These are phyloP conservation scores for Botrytis elliptica DNA, from an alignment of 2,329 filamentous ascomycete genomes.

Conservation along the genomic window DNA sequence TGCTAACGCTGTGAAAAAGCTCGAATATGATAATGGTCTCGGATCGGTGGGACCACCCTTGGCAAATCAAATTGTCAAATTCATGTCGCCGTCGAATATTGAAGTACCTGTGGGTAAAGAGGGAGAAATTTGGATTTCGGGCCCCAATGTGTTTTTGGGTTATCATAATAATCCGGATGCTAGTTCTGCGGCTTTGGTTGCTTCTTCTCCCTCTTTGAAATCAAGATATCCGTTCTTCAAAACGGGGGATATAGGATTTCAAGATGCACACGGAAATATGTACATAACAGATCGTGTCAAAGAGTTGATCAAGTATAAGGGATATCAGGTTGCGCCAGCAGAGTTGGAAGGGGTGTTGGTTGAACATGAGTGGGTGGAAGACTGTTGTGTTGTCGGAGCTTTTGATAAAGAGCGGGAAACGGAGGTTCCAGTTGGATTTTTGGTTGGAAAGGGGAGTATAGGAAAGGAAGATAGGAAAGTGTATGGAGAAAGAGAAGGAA, in stretches of 20 bases:
- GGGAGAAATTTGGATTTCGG: slow-evolving; percentile 69
- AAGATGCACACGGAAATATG: slow-evolving; percentile 73
- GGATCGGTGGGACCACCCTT: slow-evolving; percentile 20
- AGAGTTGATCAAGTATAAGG: slow-evolving; percentile 61
- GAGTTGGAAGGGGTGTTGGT: slow-evolving; percentile 55
- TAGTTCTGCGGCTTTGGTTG: slow-evolving; percentile 51
- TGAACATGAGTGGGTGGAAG: slow-evolving; percentile 46
- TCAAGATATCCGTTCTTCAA: slow-evolving; percentile 54
- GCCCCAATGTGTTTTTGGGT: slow-evolving; percentile 58
- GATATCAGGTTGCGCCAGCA: slow-evolving; percentile 66
- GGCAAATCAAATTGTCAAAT: slow-evolving; percentile 22
- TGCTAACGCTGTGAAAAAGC: slow-evolving; percentile 7
- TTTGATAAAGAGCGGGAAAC: slow-evolving; percentile 59
- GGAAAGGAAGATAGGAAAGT: slow-evolving; percentile 29
- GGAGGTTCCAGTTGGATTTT: slow-evolving; percentile 66
- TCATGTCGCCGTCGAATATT: slow-evolving; percentile 6
- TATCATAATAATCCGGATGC: slow-evolving; percentile 60
- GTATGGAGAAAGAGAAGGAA: background rate
- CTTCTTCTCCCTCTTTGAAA: slow-evolving; percentile 64
- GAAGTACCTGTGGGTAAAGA: slow-evolving; percentile 50
- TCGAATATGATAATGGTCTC: slow-evolving; percentile 16
- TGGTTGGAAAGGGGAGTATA: slow-evolving; percentile 46
- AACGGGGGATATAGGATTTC: slow-evolving; percentile 79
- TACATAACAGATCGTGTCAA: slow-evolving; percentile 85
- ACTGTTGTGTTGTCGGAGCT: slow-evolving; percentile 62